phyloP scores from a whole-genome alignment of 495 filamentous ascomycete genomes.

The Podospora pseudocomata region DNA sequence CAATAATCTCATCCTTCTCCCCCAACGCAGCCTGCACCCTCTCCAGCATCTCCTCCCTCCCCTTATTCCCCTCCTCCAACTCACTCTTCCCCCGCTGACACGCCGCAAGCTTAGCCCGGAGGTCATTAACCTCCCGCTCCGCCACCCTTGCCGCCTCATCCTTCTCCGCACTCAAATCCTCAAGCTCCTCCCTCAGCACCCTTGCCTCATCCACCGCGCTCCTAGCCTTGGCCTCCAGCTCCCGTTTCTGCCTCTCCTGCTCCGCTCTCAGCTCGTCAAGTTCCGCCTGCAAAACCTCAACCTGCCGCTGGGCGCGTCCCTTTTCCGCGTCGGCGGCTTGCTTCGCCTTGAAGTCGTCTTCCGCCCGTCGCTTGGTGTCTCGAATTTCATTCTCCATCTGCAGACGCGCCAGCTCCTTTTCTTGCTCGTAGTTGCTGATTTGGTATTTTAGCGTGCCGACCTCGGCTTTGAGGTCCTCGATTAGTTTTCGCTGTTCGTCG shows the following conservation, averaged over 20 bases:
- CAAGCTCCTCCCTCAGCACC: conserved; percentile 68
- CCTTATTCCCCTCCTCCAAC: conserved; percentile 64
- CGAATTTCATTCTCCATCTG: conserved; percentile 80
- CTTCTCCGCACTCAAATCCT: conserved; percentile 68
- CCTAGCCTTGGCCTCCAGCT: conserved; percentile 67
- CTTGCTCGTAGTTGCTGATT: conserved; percentile 70
- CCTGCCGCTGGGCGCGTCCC: conserved; percentile 63
- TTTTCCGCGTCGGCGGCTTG: conserved; percentile 71
- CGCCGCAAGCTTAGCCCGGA: conserved; percentile 65
- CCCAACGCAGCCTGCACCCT: conserved; percentile 62
- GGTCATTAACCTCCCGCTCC: conserved; percentile 65
- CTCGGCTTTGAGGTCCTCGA: conserved; percentile 56
- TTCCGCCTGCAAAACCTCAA: conserved; percentile 66
- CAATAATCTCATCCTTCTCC: conserved; percentile 65
- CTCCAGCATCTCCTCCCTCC: conserved; percentile 59
- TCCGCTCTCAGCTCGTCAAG: conserved; percentile 53
- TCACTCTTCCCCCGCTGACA: conserved; percentile 66
- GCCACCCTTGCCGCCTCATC: conserved; percentile 66
- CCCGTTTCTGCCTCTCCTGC: conserved; percentile 57
- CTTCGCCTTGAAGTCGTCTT: conserved; percentile 78
- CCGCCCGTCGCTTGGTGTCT: conserved; percentile 67
- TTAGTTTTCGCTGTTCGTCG: conserved; percentile 43
- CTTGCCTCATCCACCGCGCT: conserved; percentile 69
- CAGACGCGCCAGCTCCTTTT: conserved; percentile 71
- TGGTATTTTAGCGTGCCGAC: conserved; percentile 52